These are phyloP conservation scores for Hibiscus syriacus DNA, from an alignment of 345 rosid genomes.

Conservation along the genomic window DNA sequence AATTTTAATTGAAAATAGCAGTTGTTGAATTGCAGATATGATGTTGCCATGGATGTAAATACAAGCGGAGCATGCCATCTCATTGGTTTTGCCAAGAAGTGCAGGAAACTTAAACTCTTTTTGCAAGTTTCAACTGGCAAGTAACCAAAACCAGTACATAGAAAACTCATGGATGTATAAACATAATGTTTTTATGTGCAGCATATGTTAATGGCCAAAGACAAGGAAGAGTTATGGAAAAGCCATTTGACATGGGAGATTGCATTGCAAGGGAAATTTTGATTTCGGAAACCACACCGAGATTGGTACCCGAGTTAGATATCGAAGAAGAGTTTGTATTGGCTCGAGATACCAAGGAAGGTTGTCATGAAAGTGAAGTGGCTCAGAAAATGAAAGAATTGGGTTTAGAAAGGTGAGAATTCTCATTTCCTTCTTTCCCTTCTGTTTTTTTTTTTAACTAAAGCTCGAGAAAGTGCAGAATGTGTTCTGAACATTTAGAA, in stretches of 20 bases:
- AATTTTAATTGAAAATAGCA: constrained; percentile 2
- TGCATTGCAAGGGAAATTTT: constrained; percentile 57
- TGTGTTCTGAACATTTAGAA: too few relatives aligned
- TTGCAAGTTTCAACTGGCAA: constrained; percentile 90
- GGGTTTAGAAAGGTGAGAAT: constrained; percentile 64
- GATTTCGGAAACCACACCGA: constrained; percentile 22
- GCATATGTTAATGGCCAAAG: too few relatives aligned
- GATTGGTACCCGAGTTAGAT: constrained; percentile 32
- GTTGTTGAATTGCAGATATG: too few relatives aligned
- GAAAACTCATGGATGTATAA: too few relatives aligned
- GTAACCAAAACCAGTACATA: too few relatives aligned
- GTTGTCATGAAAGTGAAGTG: constrained; percentile 25
- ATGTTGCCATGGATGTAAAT: too few relatives aligned
- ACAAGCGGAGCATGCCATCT: constrained; percentile 62
- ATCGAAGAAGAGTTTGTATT: constrained; percentile 53
- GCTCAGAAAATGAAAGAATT: constrained; percentile 70
- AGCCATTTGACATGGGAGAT: constrained; percentile 64
- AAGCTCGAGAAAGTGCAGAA: too few relatives aligned
- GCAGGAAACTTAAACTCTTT: constrained; percentile 59
- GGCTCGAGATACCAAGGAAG: constrained; percentile 37
- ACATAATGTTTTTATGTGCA: too few relatives aligned
- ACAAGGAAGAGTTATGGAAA: too few relatives aligned
- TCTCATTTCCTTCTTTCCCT: neutral
- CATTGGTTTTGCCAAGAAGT: constrained; percentile 62
- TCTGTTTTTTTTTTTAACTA: too few relatives aligned